Base-by-base conservation (phyloP, 1,139 yeast species). In the Yamadazyma siamensis region DNA sequence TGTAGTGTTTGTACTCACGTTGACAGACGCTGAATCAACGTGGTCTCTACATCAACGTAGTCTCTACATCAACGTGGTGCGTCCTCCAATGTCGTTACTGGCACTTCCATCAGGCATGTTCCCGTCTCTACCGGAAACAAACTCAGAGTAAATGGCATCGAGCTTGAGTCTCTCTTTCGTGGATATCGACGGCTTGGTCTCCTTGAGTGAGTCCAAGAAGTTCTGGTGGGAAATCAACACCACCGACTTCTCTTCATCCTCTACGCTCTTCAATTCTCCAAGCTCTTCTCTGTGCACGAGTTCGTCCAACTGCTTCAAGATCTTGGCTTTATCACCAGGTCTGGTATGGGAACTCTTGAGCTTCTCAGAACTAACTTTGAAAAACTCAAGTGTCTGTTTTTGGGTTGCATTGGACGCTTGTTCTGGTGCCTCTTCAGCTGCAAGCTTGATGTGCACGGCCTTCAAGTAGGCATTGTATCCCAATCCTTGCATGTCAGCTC, bases 401-500 rank as follows among this genome's bases (percentile, higher is more conserved):
- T 47, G 44, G 8, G 43, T 40, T 6, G 43, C 25, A 6, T 35
- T 29, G 10, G 39, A 41, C 9, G 35, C 38, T 11, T 45, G 39
- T 21, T 50, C 53, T 20, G 43, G 52, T 11, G 52, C 58, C 35
- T 59, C 68, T 23, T 61, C 65, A 13, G 42, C 42, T 15, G 78
- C 80, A 32, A 89, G 65, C 35, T 71, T 76, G 25, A 81, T 80
- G 53, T 91, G 97, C 13, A 91, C 94, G 6, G 95, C 95, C 42
- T 81, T 83, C 51, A 91, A 68, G 50, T 89, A 88, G 0, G 97
- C 96, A 57, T 88, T 91, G 56, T 88, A 89, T 25, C 89, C 81
- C 30, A 91, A 63, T 0, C 96, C 96, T 58, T 89, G 97, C 54
- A 91, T 64, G 59, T 91, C 98, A 1, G 98, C 98, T 9, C 96